These are phyloP conservation scores for Circinella umbellata DNA, from an alignment of 371 early-diverging fungal genomes.

Conservation along the genomic window DNA sequence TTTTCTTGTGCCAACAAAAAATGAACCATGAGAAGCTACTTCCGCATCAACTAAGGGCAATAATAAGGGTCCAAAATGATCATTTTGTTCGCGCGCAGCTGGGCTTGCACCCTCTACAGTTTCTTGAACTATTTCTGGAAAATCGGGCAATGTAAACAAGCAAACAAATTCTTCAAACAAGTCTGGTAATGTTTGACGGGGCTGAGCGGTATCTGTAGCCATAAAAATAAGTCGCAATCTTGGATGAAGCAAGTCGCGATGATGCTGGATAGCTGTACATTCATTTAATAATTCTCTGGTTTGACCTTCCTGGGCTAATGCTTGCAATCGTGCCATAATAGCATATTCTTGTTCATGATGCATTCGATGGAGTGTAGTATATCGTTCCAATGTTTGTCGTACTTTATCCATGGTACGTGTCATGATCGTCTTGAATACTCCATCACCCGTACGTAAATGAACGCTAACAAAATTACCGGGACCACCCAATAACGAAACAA, in stretches of 20 bases:
- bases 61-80: slow-evolving; percentile 17
- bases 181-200: slow-evolving; percentile 41
- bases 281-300: neutral
- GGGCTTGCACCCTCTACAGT: slow-evolving; percentile 15
- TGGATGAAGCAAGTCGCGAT: slow-evolving; percentile 24
- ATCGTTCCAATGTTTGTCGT: slow-evolving; percentile 25
- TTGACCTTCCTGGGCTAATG: neutral
- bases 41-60: slow-evolving; percentile 55
- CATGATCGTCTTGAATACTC: slow-evolving; percentile 36
- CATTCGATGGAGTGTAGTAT: slow-evolving; percentile 2
- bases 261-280: slow-evolving; percentile 8
- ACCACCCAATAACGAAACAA: slow-evolving; percentile 45
- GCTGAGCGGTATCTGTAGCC: slow-evolving; percentile 61
- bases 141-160: slow-evolving; percentile 58
- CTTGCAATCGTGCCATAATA: neutral
- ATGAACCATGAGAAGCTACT: slow-evolving; percentile 43
- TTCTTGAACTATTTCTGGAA: slow-evolving; percentile 37
- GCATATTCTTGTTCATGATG: slow-evolving; percentile 12
- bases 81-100: neutral
- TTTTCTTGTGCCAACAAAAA: slow-evolving; percentile 49
- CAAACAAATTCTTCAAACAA: slow-evolving; percentile 55
- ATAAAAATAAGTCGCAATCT: slow-evolving; percentile 52
- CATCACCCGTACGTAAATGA: slow-evolving; percentile 58
- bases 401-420: slow-evolving; percentile 37
- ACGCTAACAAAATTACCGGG: slow-evolving; percentile 44